These are phyloP conservation scores for Castanea crenata DNA, from an alignment of 306 rosid species.

Conservation along the genomic window DNA sequence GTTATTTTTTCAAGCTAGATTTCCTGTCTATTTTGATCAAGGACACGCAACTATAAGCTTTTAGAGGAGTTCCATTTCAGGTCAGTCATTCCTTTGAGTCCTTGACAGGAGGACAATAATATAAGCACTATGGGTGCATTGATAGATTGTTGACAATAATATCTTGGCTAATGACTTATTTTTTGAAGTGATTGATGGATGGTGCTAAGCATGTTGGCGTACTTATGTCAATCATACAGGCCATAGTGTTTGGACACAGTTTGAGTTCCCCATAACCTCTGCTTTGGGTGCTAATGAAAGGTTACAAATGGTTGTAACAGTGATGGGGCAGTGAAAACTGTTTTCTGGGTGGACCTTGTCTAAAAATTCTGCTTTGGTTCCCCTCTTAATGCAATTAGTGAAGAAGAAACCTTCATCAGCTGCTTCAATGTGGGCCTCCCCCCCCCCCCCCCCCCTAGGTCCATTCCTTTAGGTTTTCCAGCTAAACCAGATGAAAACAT, in stretches of 20 bases:
- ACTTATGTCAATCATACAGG: neutral
- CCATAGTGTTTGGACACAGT: neutral
- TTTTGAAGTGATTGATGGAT: neutral
- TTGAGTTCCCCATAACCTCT: neutral
- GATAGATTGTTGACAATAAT: neutral
- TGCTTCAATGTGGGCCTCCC: neutral
- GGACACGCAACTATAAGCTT: neutral
- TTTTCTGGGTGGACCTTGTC: neutral
- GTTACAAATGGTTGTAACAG: neutral
- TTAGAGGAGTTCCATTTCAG: neutral
- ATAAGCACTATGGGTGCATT: neutral
- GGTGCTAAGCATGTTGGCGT: neutral
- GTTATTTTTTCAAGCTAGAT: neutral
- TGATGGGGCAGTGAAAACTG: neutral
- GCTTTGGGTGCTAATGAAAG: neutral
- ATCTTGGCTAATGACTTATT: neutral
- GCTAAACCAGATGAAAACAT: neutral
- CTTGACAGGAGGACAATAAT: neutral
- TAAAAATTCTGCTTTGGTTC: neutral
- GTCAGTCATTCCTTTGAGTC: neutral
- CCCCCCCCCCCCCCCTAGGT: too few relatives aligned
- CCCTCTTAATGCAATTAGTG: neutral
- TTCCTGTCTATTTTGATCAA: neutral
- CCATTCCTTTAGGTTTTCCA: neutral
- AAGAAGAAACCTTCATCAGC: neutral